These are phyloP conservation scores for Fremontodendron californicum DNA, from an alignment of 345 rosid species.

Conservation along the genomic window DNA sequence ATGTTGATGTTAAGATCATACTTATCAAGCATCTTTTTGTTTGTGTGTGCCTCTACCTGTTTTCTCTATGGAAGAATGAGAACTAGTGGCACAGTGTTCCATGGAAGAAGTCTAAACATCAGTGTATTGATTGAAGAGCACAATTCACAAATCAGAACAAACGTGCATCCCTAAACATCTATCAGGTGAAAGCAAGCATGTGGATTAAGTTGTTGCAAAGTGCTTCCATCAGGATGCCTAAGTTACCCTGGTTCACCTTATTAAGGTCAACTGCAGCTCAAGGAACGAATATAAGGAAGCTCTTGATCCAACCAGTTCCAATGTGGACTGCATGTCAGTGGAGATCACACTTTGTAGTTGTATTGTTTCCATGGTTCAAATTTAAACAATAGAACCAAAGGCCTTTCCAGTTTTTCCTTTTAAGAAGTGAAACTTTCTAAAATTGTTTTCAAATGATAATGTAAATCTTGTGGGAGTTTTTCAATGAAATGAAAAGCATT, in stretches of 20 bases:
- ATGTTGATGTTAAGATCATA: constrained; percentile 21
- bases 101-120: constrained; percentile 9
- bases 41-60: neutral
- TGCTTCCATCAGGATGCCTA: neutral
- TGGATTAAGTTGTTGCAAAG: neutral
- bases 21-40: neutral
- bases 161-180: neutral
- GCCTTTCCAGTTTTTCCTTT: neutral
- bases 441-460: neutral
- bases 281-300: neutral
- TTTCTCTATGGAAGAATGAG: constrained; percentile 5
- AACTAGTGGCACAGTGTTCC: neutral
- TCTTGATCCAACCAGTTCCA: neutral
- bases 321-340: neutral
- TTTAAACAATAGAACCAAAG: neutral
- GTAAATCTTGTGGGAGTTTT: neutral
- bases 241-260: neutral
- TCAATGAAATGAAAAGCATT: neutral
- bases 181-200: neutral
- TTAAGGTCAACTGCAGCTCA: neutral
- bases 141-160: too few species aligned
- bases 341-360: neutral
- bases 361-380: neutral
- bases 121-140: neutral
- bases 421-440: neutral